A percentile compares a stretch with the other conserved stretches of the same genome.
Conservation (phyloP, 164 flowering plant species). For the Magnolia sinica region DNA sequence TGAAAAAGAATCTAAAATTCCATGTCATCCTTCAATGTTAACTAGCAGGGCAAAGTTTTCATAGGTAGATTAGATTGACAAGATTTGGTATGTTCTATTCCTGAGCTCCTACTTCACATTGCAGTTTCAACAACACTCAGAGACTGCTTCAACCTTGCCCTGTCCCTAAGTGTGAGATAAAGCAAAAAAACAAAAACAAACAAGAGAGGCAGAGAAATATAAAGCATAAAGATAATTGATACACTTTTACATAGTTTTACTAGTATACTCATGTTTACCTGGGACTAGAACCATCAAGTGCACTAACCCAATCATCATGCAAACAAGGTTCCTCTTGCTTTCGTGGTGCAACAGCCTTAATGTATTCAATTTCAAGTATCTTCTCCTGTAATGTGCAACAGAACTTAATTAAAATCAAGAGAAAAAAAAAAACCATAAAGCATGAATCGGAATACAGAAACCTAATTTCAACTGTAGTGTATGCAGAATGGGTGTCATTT, state of each 20-base stretch:
- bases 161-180: too few species aligned
- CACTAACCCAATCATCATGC: constrained; percentile 98
- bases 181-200: not conserved
- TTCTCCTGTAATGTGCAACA: constrained; percentile 58
- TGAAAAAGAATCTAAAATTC: not conserved
- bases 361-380: constrained; percentile 83
- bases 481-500: not conserved
- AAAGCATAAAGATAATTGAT: not conserved
- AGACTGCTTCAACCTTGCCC: too few species aligned
- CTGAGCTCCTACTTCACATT: too few species aligned
- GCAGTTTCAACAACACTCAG: too few species aligned
- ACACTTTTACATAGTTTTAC: not conserved
- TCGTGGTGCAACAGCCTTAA: constrained; percentile 72
- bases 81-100: too few species aligned
- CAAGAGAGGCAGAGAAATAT: not conserved
- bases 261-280: constrained; percentile 39
- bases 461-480: not conserved
- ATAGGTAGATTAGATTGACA: too few species aligned
- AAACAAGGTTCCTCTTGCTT: constrained; percentile 73
- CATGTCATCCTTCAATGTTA: too few species aligned
- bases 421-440: not conserved
- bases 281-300: constrained; percentile 80
- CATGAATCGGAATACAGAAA: not conserved
- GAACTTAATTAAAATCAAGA: not conserved
- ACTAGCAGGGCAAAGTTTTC: too few species aligned